phyloP scores from a whole-genome alignment of 1,284 basidiomycete genomes.

The Marasmius oreades region DNA sequence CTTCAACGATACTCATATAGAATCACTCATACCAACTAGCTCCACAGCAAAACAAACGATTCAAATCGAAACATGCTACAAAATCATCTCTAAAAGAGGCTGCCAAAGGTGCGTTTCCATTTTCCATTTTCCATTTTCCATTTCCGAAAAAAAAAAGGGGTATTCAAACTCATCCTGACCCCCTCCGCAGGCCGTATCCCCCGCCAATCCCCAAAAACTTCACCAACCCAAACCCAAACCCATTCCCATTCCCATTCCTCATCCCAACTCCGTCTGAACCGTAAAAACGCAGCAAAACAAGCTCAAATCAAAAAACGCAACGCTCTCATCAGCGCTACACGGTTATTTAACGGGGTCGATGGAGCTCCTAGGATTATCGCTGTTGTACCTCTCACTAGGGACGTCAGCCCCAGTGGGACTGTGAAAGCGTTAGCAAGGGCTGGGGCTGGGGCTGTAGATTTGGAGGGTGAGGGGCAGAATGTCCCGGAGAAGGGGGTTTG shows the following conservation, averaged over 20 bases:
- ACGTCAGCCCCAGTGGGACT: constrained; percentile 52
- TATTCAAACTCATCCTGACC: too few species aligned
- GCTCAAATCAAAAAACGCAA: constrained; percentile 68
- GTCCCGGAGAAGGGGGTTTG: constrained; percentile 54
- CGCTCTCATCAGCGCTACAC: constrained; percentile 63
- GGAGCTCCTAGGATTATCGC: constrained; percentile 80
- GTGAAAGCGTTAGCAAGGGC: constrained; percentile 62
- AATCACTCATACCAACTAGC: constrained; percentile 1
- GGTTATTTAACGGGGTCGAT: constrained; percentile 73
- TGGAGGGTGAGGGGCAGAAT: constrained; percentile 57
- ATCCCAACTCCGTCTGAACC: constrained; percentile 63
- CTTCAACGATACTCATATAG: constrained; percentile 1
- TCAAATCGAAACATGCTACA: constrained; percentile 86
- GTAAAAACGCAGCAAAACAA: constrained; percentile 81
- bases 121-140: not conserved
- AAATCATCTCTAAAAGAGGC: constrained; percentile 80
- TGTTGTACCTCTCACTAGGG: constrained; percentile 72
- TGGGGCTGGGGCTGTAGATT: constrained; percentile 57
- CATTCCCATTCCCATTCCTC: too few species aligned
- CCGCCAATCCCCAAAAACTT: constrained; percentile 51
- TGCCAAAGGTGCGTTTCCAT: constrained; percentile 63
- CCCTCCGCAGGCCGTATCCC: constrained; percentile 58
- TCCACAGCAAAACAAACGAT: constrained; percentile 80
- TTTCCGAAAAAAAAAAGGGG: too few species aligned
- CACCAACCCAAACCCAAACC: constrained; percentile 33